Evolutionary conservation across 192 early-diverging fungal species (phyloP), one percentile per base, ranked within the genome.

Genomic region (Coemansia sp.): DNA sequence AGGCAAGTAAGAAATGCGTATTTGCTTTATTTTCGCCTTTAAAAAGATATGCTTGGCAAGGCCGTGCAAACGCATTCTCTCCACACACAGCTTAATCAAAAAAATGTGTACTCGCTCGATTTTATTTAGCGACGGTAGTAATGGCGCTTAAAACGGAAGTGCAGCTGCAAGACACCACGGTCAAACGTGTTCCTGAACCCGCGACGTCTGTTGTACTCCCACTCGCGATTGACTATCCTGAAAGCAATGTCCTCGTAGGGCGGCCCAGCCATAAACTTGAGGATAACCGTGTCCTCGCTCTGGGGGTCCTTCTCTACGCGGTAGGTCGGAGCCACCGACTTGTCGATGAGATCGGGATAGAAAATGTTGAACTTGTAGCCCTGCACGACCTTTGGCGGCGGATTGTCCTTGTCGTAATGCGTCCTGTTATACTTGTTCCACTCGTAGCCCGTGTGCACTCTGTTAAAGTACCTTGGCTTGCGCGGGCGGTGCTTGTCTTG

Each of bases 341-440:
- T 95, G 74, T 98, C 93, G 64, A 98, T 91, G 19, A 99, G 85
- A 76, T 99, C 97, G 3, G 95, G 97, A 69, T 96, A 99, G 72
- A 98, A 99, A 39, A 99, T 90, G 78, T 98, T 98, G 82, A 96
- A 95, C 81, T 95, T 95, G 85, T 97, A 98, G 0, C 95, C 94
- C 74, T 97, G 93, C 1, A 95, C 94, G 34, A 90, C 88, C 83
- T 98, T 99, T 19, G 97, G 97, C 42, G 97, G 97, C 10, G 95
- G 95, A 53, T 99, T 99, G 66, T 97, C 95, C 58, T 84, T 82
- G 65, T 96, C 94, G 78, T 99, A 99, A 75, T 99, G 97, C 5
- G 92, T 95, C 67, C 94, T 93, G 65, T 99, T 99, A 67, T 98
- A 99, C 83, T 98, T 95, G 85, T 98, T 99, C 97, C 97, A 99